Base-by-base conservation (phyloP, 2,329 filamentous ascomycete genomes). In the Onygena corvina region DNA sequence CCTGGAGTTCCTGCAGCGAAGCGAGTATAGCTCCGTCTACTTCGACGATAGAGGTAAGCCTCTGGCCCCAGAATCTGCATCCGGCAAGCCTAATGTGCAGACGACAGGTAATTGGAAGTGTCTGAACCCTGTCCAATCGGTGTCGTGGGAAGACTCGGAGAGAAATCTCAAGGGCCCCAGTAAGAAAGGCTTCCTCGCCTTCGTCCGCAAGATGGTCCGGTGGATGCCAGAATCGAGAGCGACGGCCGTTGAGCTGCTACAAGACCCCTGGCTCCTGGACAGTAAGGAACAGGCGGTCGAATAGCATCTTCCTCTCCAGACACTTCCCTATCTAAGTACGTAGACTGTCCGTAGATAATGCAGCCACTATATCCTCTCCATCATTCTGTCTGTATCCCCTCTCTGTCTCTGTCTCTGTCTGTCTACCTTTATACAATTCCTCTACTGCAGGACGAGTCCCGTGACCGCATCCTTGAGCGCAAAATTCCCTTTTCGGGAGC, bases 1-100 rank as follows among this genome's bases (percentile, higher is more conserved):
- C 1, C 55, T 51, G 42, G 56, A 59, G 1, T 64, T 70, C 34
- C 45, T 70, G 34, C 38, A 59, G 44, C 56, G 62, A 2, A 67
- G 64, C 35, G 18, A 38, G 4, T 29, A 45, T 2, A 38, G 14
- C 18, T n/a, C 45, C 8, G 34, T 29, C 31, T 54, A 35, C 27
- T 54, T 48, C 48, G 50, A 52, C 31, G 33, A 53, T 7, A 48
- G n/a, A 20, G 40, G 38, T 46, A 21, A 11, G 20, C 8, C 5
- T n/a, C 1, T 11, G 30, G 30, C 9, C 9, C 9, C 14, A 33
- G 30, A 33, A n/a, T 33, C 12, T 16, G 12, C 20, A 45, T 45
- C 12, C 12, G 29, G 8, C n/a, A 27, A 45, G 7, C 20, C 16
- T 27, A 7, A 7, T 7, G 34, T 40, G 11, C 20, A 5, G 27